These are phyloP conservation scores for Tetragonia tetragonoides DNA, from an alignment of 148 eudicot species.

Conservation along the genomic window DNA sequence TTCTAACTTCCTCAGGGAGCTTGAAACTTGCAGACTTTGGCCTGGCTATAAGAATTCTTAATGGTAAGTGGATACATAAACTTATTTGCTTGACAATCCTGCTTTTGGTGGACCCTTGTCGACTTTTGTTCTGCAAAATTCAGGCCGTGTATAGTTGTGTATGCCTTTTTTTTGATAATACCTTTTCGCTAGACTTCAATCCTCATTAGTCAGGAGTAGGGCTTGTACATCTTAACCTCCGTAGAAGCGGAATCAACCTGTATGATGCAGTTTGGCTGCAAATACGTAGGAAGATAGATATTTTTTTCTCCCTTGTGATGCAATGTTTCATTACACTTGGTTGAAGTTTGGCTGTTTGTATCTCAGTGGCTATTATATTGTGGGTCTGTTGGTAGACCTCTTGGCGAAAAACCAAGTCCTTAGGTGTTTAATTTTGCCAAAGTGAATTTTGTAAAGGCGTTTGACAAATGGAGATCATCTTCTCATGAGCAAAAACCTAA, in stretches of 20 bases:
- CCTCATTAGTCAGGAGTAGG: too few species aligned
- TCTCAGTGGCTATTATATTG: not conserved
- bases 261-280: not conserved
- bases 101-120: not conserved
- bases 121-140: not conserved
- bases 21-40: slow-evolving; percentile 83
- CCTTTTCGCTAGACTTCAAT: too few species aligned
- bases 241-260: too few species aligned
- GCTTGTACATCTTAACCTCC: too few species aligned
- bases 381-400: too few species aligned
- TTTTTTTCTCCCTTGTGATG: not conserved
- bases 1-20: slow-evolving; percentile 53
- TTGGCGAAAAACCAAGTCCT: too few species aligned
- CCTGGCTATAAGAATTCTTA: slow-evolving; percentile 48
- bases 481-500: not conserved
- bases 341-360: not conserved
- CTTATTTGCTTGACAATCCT: slow-evolving; percentile 7
- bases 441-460: too few species aligned
- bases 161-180: not conserved
- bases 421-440: too few species aligned
- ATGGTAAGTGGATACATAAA: slow-evolving; percentile 29
- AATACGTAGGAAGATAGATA: not conserved
- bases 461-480: too few species aligned
- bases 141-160: not conserved
- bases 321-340: not conserved